Percentiles rank a stretch among this genome's conserved stretches.
phyloP scores from a whole-genome alignment of 2,329 filamentous ascomycete species.

The Aspergillus pseudoglaucus region DNA sequence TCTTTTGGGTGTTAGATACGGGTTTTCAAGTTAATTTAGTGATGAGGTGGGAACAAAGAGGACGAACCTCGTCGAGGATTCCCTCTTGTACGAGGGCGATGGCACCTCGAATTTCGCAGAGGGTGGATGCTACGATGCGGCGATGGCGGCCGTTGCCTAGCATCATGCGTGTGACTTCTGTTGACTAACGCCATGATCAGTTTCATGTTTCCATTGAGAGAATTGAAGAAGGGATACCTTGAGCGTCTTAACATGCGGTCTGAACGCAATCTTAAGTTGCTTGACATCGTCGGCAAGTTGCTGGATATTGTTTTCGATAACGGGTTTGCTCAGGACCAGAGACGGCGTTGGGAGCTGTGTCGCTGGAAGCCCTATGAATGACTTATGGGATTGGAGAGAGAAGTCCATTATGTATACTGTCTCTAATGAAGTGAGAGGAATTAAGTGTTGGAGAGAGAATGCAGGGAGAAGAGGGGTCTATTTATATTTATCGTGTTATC shows the following conservation, averaged over 20 bases:
- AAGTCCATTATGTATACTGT: slow-evolving; percentile 20
- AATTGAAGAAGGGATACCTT: too few relatives aligned
- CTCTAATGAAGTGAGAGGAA: too few relatives aligned
- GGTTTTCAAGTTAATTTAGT: too few relatives aligned
- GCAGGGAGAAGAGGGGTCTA: too few relatives aligned
- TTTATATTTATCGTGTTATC: too few relatives aligned
- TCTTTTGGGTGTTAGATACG: slow-evolving; percentile 12
- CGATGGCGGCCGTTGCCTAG: slow-evolving; percentile 32
- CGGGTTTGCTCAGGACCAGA: slow-evolving; percentile 33
- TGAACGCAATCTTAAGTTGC: slow-evolving; percentile 31
- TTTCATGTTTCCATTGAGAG: too few relatives aligned
- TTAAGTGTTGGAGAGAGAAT: too few relatives aligned
- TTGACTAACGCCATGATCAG: background rate
- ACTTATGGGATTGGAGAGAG: slow-evolving; percentile 24
- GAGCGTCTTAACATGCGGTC: slow-evolving; percentile 43
- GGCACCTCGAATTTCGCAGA: slow-evolving; percentile 36
- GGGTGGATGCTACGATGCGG: slow-evolving; percentile 36
- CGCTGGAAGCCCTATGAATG: slow-evolving; percentile 30
- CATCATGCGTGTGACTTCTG: slow-evolving; percentile 37
- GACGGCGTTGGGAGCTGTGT: slow-evolving; percentile 35
- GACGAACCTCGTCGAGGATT: slow-evolving; percentile 30
- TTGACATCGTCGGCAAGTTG: slow-evolving; percentile 36
- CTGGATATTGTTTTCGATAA: slow-evolving; percentile 34
- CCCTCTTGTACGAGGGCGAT: slow-evolving; percentile 37
- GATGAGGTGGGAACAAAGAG: too few relatives aligned